Evolutionary conservation across 1,139 yeast genomes (phyloP).

Genomic region (Petasospora rhodanensis): DNA sequence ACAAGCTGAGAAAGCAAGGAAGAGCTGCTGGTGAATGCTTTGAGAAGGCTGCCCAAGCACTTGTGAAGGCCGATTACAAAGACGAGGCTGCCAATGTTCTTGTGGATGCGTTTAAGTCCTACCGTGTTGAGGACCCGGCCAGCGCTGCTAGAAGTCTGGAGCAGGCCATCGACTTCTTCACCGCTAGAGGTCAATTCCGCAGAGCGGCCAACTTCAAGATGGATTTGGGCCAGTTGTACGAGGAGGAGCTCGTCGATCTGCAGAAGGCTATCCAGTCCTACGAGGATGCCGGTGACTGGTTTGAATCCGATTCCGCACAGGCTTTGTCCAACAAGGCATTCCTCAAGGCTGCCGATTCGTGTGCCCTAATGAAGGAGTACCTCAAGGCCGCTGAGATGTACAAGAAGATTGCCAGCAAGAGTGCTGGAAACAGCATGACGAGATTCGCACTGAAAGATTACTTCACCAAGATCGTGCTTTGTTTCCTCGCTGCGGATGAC

Average conservation of each 20-base stretch:
- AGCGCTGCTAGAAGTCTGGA: constrained; percentile 77
- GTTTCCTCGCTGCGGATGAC: constrained; percentile 81
- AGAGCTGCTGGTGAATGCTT: constrained; percentile 77
- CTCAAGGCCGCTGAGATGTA: constrained; percentile 69
- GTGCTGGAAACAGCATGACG: constrained; percentile 69
- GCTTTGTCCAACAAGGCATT: constrained; percentile 86
- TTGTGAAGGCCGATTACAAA: constrained; percentile 66
- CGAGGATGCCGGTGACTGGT: constrained; percentile 96
- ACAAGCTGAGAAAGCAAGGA: constrained; percentile 66
- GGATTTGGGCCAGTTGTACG: constrained; percentile 86
- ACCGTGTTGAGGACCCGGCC: constrained; percentile 63
- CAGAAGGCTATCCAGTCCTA: constrained; percentile 71
- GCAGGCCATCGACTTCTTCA: constrained; percentile 77
- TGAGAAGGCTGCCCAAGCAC: constrained; percentile 80
- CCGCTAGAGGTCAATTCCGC: constrained; percentile 89
- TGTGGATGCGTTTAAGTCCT: constrained; percentile 89
- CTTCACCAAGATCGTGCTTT: constrained; percentile 76
- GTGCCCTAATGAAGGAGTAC: constrained; percentile 72
- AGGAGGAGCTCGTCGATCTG: constrained; percentile 61
- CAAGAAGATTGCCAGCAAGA: constrained; percentile 71
- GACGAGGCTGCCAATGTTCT: constrained; percentile 92
- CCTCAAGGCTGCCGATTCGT: constrained; percentile 84
- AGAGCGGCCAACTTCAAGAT: constrained; percentile 92
- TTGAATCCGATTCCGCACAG: constrained; percentile 87
- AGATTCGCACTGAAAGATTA: constrained; percentile 94